phyloP scores from a whole-genome alignment of 106 monocot genomes.

The Dendrobium officinale region DNA sequence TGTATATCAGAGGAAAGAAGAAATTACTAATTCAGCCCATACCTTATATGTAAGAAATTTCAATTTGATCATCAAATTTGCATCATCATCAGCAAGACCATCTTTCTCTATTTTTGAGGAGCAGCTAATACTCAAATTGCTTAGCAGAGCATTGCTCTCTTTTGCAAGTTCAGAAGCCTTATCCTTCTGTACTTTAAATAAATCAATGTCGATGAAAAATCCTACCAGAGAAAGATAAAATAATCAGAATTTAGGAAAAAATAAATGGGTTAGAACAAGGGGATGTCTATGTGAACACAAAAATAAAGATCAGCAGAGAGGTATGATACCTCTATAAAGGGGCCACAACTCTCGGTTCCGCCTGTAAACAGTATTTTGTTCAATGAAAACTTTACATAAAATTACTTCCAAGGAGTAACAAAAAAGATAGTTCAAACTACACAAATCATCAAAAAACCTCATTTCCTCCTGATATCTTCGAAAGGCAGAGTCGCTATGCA shows the following conservation, averaged over 20 bases:
- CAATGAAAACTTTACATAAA: neutral
- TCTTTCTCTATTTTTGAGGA: constrained; percentile 33
- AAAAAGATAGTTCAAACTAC: neutral
- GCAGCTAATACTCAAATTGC: constrained; percentile 29
- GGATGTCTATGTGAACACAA: neutral
- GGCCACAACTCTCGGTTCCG: constrained; percentile 83
- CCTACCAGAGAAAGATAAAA: constrained; percentile 41
- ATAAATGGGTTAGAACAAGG: neutral
- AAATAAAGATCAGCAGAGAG: neutral
- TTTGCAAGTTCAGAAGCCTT: constrained; percentile 48
- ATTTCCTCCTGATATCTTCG: constrained; percentile 95
- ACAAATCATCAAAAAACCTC: constrained; percentile 39
- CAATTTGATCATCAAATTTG: constrained; percentile 96
- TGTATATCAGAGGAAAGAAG: neutral
- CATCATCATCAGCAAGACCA: constrained; percentile 89
- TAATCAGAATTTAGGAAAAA: neutral
- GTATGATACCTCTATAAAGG: constrained; percentile 68
- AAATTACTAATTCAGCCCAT: neutral
- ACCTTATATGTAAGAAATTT: constrained; percentile 99
- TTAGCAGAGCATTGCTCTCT: constrained; percentile 38
- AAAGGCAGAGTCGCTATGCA: constrained; percentile 85
- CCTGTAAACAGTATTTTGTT: constrained; percentile 39
- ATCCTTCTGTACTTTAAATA: constrained; percentile 77
- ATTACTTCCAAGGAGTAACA: neutral
- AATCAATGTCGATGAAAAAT: constrained; percentile 87